Conservation (phyloP, 441 rosid species). For the Gossypium laxum region DNA sequence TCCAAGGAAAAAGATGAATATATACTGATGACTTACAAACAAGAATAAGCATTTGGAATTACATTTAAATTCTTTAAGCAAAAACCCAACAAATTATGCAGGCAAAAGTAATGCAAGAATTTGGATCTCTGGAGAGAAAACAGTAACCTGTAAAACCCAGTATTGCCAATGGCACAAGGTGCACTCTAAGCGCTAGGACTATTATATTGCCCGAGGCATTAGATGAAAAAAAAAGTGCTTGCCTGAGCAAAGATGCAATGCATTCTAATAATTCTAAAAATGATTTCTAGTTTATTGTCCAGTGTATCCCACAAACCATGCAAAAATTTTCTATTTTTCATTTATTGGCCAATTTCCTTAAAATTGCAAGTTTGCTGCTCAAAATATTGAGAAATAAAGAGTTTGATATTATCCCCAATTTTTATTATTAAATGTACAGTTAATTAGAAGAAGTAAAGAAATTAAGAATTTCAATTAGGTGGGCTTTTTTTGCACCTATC, state of each 20-base stretch:
- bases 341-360: neutral
- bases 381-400: neutral
- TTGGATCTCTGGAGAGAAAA: neutral
- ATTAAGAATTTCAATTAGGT: neutral
- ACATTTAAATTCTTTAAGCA: neutral
- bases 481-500: neutral
- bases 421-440: neutral
- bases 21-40: too few species aligned
- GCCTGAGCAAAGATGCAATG: too few species aligned
- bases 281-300: neutral
- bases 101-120: neutral
- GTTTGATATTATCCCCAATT: too few species aligned
- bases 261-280: neutral
- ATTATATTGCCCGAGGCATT: neutral
- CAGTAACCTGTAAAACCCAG: neutral
- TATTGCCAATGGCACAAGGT: neutral
- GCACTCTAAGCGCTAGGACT: neutral
- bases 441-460: neutral
- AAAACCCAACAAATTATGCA: neutral
- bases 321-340: neutral
- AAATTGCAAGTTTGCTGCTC: neutral
- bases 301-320: neutral
- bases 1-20: neutral
- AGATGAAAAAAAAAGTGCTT: neutral
- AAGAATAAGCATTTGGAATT: neutral